These are phyloP conservation scores for Alopecurus myosuroides DNA, from an alignment of 176 grass and related monocot species.

Conservation along the genomic window DNA sequence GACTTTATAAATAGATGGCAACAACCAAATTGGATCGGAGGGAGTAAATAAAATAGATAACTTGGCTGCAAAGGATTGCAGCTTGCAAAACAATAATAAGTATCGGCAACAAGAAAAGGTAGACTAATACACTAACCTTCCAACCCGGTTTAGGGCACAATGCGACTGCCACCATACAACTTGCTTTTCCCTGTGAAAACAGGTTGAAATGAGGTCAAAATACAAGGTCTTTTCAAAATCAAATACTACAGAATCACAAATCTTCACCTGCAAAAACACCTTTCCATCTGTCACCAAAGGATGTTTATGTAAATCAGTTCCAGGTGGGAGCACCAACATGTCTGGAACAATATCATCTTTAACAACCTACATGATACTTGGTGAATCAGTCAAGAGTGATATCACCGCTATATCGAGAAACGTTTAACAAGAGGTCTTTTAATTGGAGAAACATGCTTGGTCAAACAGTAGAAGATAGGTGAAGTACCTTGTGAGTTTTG, in stretches of 20 bases:
- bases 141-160: constrained; percentile 78
- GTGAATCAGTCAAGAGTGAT: no score
- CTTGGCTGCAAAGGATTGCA: background rate
- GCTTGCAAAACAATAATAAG: background rate
- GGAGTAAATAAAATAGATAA: background rate
- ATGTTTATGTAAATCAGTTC: constrained; percentile 88
- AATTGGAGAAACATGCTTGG: background rate
- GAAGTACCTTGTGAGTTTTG: constrained; percentile 47
- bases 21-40: no score
- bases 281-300: constrained; percentile 64
- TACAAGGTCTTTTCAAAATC: background rate
- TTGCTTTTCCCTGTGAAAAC: constrained; percentile 77
- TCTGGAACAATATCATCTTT: constrained; percentile 73
- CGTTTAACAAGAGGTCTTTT: background rate
- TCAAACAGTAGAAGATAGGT: constrained; percentile 18
- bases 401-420: no score
- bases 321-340: constrained; percentile 65
- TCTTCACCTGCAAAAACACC: constrained; percentile 69
- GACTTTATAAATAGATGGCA: no score
- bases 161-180: constrained; percentile 82
- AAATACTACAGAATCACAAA: constrained; percentile 15
- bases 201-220: background rate
- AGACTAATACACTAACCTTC: constrained; percentile 56
- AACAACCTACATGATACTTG: constrained; percentile 46
- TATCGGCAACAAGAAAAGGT: background rate